These are phyloP conservation scores for Taphrina confusa DNA, from an alignment of 1,139 yeast genomes.

Conservation along the genomic window DNA sequence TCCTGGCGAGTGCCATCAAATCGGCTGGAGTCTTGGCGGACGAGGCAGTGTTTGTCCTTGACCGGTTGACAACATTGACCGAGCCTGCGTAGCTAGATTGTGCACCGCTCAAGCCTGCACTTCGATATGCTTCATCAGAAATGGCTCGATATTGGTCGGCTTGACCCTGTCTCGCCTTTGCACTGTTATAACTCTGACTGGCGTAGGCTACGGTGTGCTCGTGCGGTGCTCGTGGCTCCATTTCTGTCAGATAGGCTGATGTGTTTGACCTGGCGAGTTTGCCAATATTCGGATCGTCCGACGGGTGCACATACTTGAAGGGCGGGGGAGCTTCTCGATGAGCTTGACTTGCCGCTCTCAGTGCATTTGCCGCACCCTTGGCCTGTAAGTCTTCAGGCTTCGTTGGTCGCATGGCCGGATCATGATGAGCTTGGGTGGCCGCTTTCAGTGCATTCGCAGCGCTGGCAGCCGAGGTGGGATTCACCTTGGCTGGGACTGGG, in stretches of 20 bases:
- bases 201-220: slow-evolving; percentile 21
- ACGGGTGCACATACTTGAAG: slow-evolving; percentile 29
- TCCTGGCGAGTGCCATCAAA: slow-evolving; percentile 21
- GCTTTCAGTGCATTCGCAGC: slow-evolving; percentile 34
- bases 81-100: slow-evolving; percentile 1
- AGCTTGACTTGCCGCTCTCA: slow-evolving; percentile 28
- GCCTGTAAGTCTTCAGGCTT: slow-evolving; percentile 32
- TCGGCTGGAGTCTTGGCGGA: slow-evolving; percentile 20
- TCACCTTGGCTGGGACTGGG: slow-evolving; percentile 5
- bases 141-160: slow-evolving; percentile 6
- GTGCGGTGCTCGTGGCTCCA: slow-evolving; percentile 29
- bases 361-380: slow-evolving; percentile 29
- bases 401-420: slow-evolving; percentile 29
- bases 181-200: slow-evolving; percentile 17
- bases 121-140: slow-evolving; percentile 9
- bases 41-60: slow-evolving; percentile 30
- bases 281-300: slow-evolving; percentile 27
- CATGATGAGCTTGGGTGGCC: slow-evolving; percentile 30
- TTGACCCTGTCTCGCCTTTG: slow-evolving; percentile 11
- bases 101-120: slow-evolving; percentile 9
- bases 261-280: slow-evolving; percentile 27
- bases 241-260: slow-evolving; percentile 5
- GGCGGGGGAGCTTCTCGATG: slow-evolving; percentile 29
- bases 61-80: not conserved
- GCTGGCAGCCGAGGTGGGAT: slow-evolving; percentile 30